phyloP scores from a whole-genome alignment of 1,284 basidiomycete genomes.

The Cryptococcus sp. region DNA sequence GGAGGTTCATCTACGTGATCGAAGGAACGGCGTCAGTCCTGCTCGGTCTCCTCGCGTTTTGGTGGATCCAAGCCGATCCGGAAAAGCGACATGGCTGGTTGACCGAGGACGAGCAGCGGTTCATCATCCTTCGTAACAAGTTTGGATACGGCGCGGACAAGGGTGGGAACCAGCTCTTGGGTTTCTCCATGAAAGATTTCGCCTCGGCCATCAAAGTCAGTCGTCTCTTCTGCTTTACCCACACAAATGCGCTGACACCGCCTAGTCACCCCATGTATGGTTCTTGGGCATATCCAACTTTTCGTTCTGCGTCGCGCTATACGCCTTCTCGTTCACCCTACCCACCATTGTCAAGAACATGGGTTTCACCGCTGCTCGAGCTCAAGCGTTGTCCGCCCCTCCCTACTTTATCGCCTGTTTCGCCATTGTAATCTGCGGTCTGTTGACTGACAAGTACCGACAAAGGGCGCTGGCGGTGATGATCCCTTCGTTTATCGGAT shows the following conservation, averaged over 20 bases:
- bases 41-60: slow-evolving; percentile 4
- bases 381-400: slow-evolving; percentile 12
- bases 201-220: slow-evolving; percentile 18
- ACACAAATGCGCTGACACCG: slow-evolving; percentile 1
- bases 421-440: slow-evolving; percentile 18
- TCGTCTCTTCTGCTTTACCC: too few species aligned
- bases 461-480: slow-evolving; percentile 5
- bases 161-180: slow-evolving; percentile 1
- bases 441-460: slow-evolving; percentile 13
- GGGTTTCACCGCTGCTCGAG: slow-evolving; percentile 14
- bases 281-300: slow-evolving; percentile 13
- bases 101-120: slow-evolving; percentile 8
- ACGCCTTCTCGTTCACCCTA: slow-evolving; percentile 12
- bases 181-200: slow-evolving; percentile 5
- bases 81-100: slow-evolving; percentile 8
- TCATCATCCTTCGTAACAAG: slow-evolving; percentile 10
- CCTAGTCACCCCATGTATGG: slow-evolving; percentile 18
- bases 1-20: slow-evolving; percentile 21
- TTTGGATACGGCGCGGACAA: slow-evolving; percentile 7
- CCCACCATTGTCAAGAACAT: slow-evolving; percentile 19
- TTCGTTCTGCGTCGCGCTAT: slow-evolving; percentile 15
- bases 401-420: slow-evolving; percentile 21
- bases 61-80: slow-evolving; percentile 2
- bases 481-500: slow-evolving; percentile 9
- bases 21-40: slow-evolving; percentile 8